Evolutionary conservation across 306 rosid genomes (phyloP).

Genomic region (Delonix regia): DNA sequence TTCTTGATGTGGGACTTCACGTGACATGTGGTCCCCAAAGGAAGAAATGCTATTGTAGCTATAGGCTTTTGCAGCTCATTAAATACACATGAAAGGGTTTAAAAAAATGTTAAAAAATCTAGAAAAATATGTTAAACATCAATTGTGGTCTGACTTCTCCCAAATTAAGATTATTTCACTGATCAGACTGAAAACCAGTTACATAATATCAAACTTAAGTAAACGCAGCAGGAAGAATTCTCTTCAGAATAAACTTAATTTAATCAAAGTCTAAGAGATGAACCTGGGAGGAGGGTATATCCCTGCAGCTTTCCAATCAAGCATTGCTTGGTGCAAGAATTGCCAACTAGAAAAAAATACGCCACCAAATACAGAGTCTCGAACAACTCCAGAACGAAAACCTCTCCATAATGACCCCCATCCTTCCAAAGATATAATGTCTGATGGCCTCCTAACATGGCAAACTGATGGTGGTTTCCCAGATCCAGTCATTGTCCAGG

Average conservation of each 20-base stretch:
- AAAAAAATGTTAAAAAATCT: conserved; percentile 4
- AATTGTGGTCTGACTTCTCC: conserved; percentile 27
- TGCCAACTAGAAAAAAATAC: conserved; percentile 89
- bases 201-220: background rate
- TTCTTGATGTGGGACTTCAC: background rate
- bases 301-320: conserved; percentile 86
- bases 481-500: conserved; percentile 96
- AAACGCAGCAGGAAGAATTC: conserved; percentile 26
- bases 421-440: conserved; percentile 84
- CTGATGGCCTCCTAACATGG: conserved; percentile 60
- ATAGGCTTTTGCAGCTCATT: conserved; percentile 27
- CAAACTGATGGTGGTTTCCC: conserved; percentile 78
- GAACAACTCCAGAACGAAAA: conserved; percentile 71
- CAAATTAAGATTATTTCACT: conserved; percentile 4
- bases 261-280: conserved; percentile 33
- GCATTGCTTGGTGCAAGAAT: conserved; percentile 76
- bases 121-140: conserved; percentile 7
- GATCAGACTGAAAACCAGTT: background rate
- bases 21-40: conserved; percentile 21
- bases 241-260: conserved; percentile 1
- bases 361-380: conserved; percentile 90
- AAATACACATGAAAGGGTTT: conserved; percentile 20
- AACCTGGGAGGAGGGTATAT: conserved; percentile 91
- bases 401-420: conserved; percentile 87
- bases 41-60: conserved; percentile 11